A percentile compares a stretch with the other conserved stretches of the same genome.
These are phyloP conservation scores for Orbilia javanica DNA, from an alignment of 2,329 filamentous ascomycete genomes.

Conservation along the genomic window DNA sequence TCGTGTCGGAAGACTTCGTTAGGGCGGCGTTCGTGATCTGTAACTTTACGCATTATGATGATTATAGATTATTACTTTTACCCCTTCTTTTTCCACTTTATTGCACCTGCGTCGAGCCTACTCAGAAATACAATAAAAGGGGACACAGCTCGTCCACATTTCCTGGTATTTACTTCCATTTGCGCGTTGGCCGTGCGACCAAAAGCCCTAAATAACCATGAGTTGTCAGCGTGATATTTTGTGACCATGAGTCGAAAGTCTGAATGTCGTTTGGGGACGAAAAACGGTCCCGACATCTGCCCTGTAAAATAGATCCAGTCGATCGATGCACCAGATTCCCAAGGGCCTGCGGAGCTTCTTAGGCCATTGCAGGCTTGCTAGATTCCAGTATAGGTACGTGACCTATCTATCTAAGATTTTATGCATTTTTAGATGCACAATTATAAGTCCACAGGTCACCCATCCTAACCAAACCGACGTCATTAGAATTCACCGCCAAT, in stretches of 20 bases:
- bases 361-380: not conserved
- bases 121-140: too few species aligned
- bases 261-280: not conserved
- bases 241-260: not conserved
- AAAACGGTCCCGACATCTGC: not conserved
- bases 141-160: too few species aligned
- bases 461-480: not conserved
- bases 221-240: slow-evolving; percentile 15
- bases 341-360: slow-evolving; percentile 23
- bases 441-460: not conserved
- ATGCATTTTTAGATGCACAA: not conserved
- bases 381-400: slow-evolving; percentile 14
- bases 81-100: too few species aligned
- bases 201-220: not conserved
- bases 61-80: too few species aligned
- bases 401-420: not conserved
- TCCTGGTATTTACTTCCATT: too few species aligned
- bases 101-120: too few species aligned
- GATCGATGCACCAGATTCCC: slow-evolving; percentile 23
- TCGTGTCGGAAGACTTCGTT: not conserved
- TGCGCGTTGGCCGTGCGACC: not conserved
- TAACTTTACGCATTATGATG: too few species aligned
- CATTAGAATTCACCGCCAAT: slow-evolving; percentile 25
- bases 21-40: too few species aligned
- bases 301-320: not conserved